Evolutionary conservation across 192 early-diverging fungal species (phyloP).

Genomic region (Gaertneriomyces sp.): DNA sequence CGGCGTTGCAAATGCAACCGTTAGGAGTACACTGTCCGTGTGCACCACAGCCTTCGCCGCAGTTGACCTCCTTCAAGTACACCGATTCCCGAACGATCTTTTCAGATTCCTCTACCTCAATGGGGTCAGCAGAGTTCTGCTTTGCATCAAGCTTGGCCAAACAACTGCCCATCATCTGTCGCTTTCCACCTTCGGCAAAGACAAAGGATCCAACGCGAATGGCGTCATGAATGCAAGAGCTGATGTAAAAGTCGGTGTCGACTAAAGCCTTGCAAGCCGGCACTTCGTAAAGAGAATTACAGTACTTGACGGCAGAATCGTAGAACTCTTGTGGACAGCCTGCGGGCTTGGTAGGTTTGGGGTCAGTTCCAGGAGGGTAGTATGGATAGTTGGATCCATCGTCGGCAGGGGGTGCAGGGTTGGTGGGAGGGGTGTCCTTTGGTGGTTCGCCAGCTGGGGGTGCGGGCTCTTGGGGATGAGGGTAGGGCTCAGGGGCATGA

Average conservation of each 20-base stretch:
- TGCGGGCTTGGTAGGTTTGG: slow-evolving; percentile 7
- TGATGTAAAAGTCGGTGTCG: slow-evolving; percentile 16
- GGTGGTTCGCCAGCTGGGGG: not conserved
- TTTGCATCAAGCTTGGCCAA: slow-evolving; percentile 11
- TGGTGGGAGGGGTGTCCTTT: not conserved
- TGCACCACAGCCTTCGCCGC: slow-evolving; percentile 9
- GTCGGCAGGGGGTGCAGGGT: slow-evolving; percentile 4
- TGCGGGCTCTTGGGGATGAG: not conserved
- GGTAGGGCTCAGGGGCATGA: not conserved
- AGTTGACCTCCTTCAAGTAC: not conserved
- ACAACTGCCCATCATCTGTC: slow-evolving; percentile 18
- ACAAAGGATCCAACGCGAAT: slow-evolving; percentile 14
- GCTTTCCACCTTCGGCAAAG: slow-evolving; percentile 13
- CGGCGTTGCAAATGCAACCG: slow-evolving; percentile 18
- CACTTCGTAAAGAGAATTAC: slow-evolving; percentile 4
- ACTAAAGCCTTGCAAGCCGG: slow-evolving; percentile 1
- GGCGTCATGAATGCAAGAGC: slow-evolving; percentile 16
- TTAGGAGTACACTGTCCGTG: slow-evolving; percentile 13
- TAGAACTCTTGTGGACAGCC: slow-evolving; percentile 20
- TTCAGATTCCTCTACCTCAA: not conserved
- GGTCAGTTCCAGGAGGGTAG: slow-evolving; percentile 11
- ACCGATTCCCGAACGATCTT: not conserved
- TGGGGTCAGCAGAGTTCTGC: not conserved
- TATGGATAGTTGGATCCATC: not conserved
- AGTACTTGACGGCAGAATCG: slow-evolving; percentile 12